Evolutionary conservation across 2,329 filamentous ascomycete genomes (phyloP).

Genomic region (Cladosporium sphaerospermum): DNA sequence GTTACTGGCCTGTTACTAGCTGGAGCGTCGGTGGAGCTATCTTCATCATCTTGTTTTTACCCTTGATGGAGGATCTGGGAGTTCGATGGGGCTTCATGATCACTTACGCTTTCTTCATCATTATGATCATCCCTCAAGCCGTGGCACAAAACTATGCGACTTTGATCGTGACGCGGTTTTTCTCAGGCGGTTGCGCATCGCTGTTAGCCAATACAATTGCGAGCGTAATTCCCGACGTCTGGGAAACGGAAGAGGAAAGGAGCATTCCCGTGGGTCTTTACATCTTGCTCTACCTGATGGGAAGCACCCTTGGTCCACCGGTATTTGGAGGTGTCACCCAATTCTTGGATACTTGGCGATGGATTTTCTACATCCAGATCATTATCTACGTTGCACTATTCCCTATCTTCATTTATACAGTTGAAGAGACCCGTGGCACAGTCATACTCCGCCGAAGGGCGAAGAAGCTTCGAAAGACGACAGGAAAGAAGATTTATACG

Average conservation of each 20-base stretch:
- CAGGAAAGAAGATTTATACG: conserved; percentile 24
- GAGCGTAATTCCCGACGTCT: conserved; percentile 36
- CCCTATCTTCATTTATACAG: conserved; percentile 33
- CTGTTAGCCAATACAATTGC: conserved; percentile 31
- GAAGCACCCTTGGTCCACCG: conserved; percentile 32
- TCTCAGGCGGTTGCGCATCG: conserved; percentile 33
- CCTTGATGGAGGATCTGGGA: conserved; percentile 35
- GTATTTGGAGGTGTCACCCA: conserved; percentile 31
- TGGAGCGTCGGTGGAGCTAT: conserved; percentile 34
- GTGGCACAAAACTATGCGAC: conserved; percentile 35
- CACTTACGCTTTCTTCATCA: conserved; percentile 30
- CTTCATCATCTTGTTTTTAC: conserved; percentile 31
- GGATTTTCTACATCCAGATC: conserved; percentile 36
- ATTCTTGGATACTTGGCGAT: conserved; percentile 29
- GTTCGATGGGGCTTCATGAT: conserved; percentile 25
- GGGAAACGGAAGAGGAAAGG: conserved; percentile 27
- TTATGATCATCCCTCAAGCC: conserved; percentile 36
- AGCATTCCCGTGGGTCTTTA: conserved; percentile 33
- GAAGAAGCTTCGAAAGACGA: conserved; percentile 28
- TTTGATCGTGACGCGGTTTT: conserved; percentile 32
- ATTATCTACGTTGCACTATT: conserved; percentile 42
- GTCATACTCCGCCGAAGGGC: conserved; percentile 41
- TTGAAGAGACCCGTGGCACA: conserved; percentile 43
- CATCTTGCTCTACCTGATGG: conserved; percentile 30
- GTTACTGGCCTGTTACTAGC: conserved; percentile 33